phyloP scores from a whole-genome alignment of 805 yeast species.

The Candida silvicultrix region DNA sequence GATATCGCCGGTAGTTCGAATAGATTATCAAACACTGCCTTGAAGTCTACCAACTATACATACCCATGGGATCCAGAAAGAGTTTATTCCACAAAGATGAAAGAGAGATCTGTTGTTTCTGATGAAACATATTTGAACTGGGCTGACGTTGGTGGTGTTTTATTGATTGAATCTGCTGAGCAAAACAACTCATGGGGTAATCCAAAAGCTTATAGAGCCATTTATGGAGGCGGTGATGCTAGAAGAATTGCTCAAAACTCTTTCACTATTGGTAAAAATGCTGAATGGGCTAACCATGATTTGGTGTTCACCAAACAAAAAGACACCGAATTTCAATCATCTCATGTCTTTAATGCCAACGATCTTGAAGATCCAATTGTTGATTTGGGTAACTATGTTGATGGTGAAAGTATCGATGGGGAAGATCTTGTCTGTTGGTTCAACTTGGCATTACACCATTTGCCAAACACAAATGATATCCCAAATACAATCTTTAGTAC shows the following conservation, averaged over 20 bases:
- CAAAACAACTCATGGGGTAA: conserved; percentile 21
- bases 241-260: conserved; percentile 16
- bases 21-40: conserved; percentile 11
- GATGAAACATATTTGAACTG: conserved; percentile 14
- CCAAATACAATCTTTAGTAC: conserved; percentile 24
- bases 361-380: conserved; percentile 20
- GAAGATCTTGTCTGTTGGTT: conserved; percentile 25
- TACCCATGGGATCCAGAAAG: conserved; percentile 23
- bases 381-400: conserved; percentile 17
- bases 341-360: conserved; percentile 17
- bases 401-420: conserved; percentile 20
- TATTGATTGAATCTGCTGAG: conserved; percentile 21
- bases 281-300: conserved; percentile 20
- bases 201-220: conserved; percentile 23
- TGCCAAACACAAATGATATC: conserved; percentile 25
- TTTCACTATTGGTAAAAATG: conserved; percentile 12
- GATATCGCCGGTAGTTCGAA: conserved; percentile 23
- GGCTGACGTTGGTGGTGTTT: conserved; percentile 19
- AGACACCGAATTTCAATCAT: conserved; percentile 20
- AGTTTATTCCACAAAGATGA: conserved; percentile 13
- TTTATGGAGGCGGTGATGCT: conserved; percentile 16
- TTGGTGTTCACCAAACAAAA: conserved; percentile 18
- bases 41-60: conserved; percentile 10
- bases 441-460: conserved; percentile 23
- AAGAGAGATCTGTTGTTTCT: conserved; percentile 9